Evolutionary conservation across 176 grass and related monocot species (phyloP).

Genomic region (Bonia amplexicaulis): DNA sequence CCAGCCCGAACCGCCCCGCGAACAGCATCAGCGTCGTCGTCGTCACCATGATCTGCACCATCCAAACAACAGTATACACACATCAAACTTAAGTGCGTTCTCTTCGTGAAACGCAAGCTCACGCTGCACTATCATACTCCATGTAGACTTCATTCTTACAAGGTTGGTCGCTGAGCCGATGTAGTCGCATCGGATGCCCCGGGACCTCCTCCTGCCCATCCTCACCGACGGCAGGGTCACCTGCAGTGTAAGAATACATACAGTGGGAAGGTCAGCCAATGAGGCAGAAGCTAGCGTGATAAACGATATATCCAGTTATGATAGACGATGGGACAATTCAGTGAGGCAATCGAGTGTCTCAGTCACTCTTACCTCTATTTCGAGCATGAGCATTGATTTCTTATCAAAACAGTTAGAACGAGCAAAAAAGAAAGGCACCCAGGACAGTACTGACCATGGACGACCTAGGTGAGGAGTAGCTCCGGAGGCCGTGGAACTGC

Average conservation of each 20-base stretch:
- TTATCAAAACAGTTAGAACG: too few species aligned
- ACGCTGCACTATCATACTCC: background rate
- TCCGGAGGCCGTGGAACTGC: constrained; percentile 57
- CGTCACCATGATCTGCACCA: constrained; percentile 73
- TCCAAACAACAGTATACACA: background rate
- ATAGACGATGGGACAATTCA: too few species aligned
- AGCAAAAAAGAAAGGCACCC: background rate
- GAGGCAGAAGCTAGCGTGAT: background rate
- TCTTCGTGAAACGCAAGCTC: background rate
- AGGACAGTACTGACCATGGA: constrained; percentile 34
- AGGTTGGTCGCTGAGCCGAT: constrained; percentile 87
- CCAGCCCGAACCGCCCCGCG: constrained; percentile 86
- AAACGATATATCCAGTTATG: background rate
- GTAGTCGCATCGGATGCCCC: constrained; percentile 80
- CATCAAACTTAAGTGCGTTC: background rate
- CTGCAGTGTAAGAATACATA: background rate
- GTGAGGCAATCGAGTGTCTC: too few species aligned
- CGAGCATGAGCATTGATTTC: too few species aligned
- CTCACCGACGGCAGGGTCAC: constrained; percentile 36
- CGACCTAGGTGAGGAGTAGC: constrained; percentile 44
- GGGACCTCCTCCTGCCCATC: constrained; percentile 40
- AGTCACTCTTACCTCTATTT: too few species aligned
- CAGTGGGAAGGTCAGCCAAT: background rate
- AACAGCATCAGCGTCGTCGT: constrained; percentile 96
- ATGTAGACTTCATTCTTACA: constrained; percentile 6